phyloP scores from a whole-genome alignment of 208 protist species.

The Acanthamoeba castellanii region DNA sequence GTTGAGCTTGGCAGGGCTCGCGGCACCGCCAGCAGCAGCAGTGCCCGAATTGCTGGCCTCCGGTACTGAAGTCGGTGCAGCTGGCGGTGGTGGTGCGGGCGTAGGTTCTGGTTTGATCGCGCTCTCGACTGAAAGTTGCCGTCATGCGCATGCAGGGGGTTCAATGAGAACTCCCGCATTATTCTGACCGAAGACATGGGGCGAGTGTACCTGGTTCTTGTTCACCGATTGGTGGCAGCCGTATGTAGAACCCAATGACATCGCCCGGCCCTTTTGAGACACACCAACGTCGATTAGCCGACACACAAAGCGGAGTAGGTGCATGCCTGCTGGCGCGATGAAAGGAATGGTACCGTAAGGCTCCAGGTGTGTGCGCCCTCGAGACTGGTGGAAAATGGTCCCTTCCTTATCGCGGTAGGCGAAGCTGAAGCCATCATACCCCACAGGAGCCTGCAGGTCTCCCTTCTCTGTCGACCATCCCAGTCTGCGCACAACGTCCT shows the following conservation, averaged over 20 bases:
- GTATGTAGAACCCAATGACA: slow-evolving; percentile 80
- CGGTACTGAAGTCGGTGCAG: not conserved
- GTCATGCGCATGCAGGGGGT: not conserved
- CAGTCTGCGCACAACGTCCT: slow-evolving; percentile 8
- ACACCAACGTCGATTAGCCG: not conserved
- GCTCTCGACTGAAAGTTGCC: not conserved
- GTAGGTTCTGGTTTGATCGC: not conserved
- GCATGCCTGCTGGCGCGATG: not conserved
- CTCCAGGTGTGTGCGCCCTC: slow-evolving; percentile 50
- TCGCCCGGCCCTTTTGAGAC: slow-evolving; percentile 21
- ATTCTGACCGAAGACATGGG: not conserved
- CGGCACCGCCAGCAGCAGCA: not conserved
- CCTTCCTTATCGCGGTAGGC: slow-evolving; percentile 77
- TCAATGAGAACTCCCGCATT: not conserved
- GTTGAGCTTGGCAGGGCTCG: not conserved
- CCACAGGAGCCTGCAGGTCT: slow-evolving; percentile 81
- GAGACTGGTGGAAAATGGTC: slow-evolving; percentile 75
- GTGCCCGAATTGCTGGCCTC: not conserved
- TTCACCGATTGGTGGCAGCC: slow-evolving; percentile 67
- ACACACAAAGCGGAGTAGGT: not conserved
- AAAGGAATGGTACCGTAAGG: slow-evolving; percentile 21
- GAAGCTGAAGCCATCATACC: slow-evolving; percentile 82
- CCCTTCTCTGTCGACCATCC: slow-evolving; percentile 79
- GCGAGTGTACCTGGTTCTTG: not conserved
- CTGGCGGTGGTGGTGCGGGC: not conserved